Conservation (phyloP, 495 filamentous ascomycete species). For the Aspergillus hancockii region DNA sequence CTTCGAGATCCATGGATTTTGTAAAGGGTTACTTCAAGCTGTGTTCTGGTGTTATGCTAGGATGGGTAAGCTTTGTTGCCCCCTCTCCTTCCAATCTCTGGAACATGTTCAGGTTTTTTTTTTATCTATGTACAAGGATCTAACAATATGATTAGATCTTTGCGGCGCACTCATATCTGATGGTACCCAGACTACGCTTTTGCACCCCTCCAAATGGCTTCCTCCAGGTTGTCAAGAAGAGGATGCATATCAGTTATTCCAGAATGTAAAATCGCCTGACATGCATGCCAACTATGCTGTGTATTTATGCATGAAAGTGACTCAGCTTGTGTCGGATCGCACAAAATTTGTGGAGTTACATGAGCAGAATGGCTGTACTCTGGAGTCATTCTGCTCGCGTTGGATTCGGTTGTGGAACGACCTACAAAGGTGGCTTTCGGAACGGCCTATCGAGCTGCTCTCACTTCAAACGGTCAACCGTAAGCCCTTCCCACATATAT, state of each 20-base stretch:
- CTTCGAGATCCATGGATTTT: constrained; percentile 44
- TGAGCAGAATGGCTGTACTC: constrained; percentile 31
- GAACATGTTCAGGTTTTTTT: background rate
- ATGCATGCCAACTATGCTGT: constrained; percentile 52
- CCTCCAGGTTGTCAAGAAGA: constrained; percentile 31
- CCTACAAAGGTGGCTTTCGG: constrained; percentile 41
- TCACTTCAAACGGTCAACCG: constrained; percentile 33
- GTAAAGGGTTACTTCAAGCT: constrained; percentile 40
- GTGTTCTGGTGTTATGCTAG: constrained; percentile 53
- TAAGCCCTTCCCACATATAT: constrained; percentile 44
- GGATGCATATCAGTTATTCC: constrained; percentile 32
- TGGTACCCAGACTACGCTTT: constrained; percentile 43
- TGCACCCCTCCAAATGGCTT: constrained; percentile 44
- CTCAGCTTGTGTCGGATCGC: constrained; percentile 42
- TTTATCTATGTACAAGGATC: constrained; percentile 3
- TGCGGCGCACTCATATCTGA: constrained; percentile 50
- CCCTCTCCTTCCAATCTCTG: background rate
- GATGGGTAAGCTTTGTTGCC: constrained; percentile 34
- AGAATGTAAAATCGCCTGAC: constrained; percentile 31
- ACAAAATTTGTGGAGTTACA: constrained; percentile 39
- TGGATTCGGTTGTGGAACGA: constrained; percentile 47
- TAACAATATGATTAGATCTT: constrained; percentile 32
- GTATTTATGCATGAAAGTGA: constrained; percentile 43
- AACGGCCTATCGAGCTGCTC: constrained; percentile 42
- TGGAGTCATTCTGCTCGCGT: constrained; percentile 25